phyloP scores from a whole-genome alignment of 805 yeast species.

The Metschnikowia shivogae region DNA sequence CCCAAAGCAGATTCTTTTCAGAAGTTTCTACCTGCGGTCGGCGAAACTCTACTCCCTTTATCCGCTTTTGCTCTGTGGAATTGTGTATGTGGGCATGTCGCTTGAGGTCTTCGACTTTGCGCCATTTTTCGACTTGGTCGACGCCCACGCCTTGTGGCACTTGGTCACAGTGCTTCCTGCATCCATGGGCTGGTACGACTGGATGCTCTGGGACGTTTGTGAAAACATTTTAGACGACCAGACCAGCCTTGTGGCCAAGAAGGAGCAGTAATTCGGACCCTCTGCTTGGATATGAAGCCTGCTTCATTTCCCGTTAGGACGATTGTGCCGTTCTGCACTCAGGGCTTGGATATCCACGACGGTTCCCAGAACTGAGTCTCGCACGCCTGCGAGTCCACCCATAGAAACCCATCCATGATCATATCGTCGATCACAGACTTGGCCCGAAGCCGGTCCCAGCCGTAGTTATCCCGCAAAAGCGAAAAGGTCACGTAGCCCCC shows the following conservation, averaged over 20 bases:
- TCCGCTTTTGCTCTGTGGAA: constrained; percentile 32
- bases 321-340: background rate
- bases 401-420: constrained; percentile 76
- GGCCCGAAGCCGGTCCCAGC: constrained; percentile 67
- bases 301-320: background rate
- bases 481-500: constrained; percentile 67
- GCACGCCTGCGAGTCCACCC: constrained; percentile 66
- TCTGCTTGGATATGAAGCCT: background rate
- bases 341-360: constrained; percentile 50
- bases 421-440: constrained; percentile 66
- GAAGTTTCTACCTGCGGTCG: constrained; percentile 32
- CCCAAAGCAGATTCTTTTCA: constrained; percentile 21
- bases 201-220: constrained; percentile 42
- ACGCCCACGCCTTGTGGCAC: constrained; percentile 21
- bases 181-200: constrained; percentile 41
- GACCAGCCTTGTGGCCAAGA: constrained; percentile 5
- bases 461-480: constrained; percentile 65
- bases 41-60: constrained; percentile 38
- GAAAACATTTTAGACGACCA: constrained; percentile 25
- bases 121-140: constrained; percentile 18
- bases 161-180: constrained; percentile 33
- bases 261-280: constrained; percentile 6
- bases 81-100: constrained; percentile 72
- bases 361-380: constrained; percentile 62
- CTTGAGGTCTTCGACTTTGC: constrained; percentile 86